These are phyloP conservation scores for Ascosphaera acerosa DNA, from an alignment of 2,329 filamentous ascomycete species.

Conservation along the genomic window DNA sequence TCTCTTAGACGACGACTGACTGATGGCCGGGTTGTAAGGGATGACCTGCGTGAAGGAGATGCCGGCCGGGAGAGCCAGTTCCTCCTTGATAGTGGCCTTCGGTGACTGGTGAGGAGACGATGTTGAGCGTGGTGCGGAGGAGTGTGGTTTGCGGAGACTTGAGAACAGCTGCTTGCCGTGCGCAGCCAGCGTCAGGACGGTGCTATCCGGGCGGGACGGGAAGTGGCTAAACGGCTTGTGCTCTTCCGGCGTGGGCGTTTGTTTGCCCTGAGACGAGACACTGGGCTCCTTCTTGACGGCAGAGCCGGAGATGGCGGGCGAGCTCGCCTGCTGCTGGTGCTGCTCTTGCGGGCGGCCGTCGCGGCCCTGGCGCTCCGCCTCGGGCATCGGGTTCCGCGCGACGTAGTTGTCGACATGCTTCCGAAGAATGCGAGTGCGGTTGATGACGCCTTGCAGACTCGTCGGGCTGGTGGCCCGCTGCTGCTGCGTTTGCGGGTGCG, in stretches of 20 bases:
- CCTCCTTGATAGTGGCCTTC: slow-evolving; percentile 29
- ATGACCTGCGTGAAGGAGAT: slow-evolving; percentile 43
- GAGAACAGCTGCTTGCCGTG: slow-evolving; percentile 63
- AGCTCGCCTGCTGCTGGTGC: background rate
- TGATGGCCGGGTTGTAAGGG: slow-evolving; percentile 22
- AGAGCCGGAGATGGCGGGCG: background rate
- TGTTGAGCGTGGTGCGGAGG: slow-evolving; percentile 12
- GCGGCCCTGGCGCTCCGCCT: no score
- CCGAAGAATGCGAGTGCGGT: slow-evolving; percentile 31
- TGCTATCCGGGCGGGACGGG: slow-evolving; percentile 23
- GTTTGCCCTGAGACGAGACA: background rate
- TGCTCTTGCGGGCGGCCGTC: no score
- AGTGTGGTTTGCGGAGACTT: slow-evolving; percentile 36
- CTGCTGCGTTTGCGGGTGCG: slow-evolving; percentile 8
- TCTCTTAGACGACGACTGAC: no score
- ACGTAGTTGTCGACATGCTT: slow-evolving; percentile 37
- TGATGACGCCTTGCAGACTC: slow-evolving; percentile 8
- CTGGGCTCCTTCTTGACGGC: slow-evolving; percentile 8
- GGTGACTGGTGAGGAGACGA: slow-evolving; percentile 12
- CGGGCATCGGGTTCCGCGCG: slow-evolving; percentile 32
- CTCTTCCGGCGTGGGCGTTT: background rate
- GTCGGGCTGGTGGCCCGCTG: slow-evolving; percentile 10
- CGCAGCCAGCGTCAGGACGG: slow-evolving; percentile 51
- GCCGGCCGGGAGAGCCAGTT: slow-evolving; percentile 45
- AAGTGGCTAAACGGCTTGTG: slow-evolving; percentile 11